Evolutionary conservation across 352 stramenopile species (phyloP).

Genomic region (Plasmopara halstedii): DNA sequence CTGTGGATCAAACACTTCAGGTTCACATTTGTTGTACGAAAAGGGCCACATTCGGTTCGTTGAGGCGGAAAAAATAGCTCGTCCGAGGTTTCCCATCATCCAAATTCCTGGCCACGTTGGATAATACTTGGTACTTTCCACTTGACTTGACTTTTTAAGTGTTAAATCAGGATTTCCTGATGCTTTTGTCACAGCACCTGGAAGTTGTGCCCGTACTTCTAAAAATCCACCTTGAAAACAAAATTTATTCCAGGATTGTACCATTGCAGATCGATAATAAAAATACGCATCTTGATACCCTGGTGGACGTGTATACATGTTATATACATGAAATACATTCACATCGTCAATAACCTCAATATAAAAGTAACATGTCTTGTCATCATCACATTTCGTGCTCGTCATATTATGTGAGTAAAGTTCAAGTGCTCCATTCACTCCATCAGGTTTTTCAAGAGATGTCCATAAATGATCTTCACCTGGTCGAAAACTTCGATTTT

Average conservation of each 20-base stretch:
- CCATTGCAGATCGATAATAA: constrained; percentile 61
- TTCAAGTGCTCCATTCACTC: constrained; percentile 84
- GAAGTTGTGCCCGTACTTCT: constrained; percentile 86
- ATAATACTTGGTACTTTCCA: constrained; percentile 42
- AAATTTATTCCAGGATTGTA: constrained; percentile 92
- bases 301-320: constrained; percentile 43
- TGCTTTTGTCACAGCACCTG: constrained; percentile 46
- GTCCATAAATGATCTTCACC: constrained; percentile 94
- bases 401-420: constrained; percentile 87
- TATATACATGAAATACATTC: constrained; percentile 41
- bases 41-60: constrained; percentile 96
- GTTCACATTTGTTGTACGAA: constrained; percentile 90
- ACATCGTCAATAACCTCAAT: constrained; percentile 34
- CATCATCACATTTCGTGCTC: constrained; percentile 36
- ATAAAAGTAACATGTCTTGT: constrained; percentile 44
- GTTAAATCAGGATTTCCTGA: constrained; percentile 42
- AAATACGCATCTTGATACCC: constrained; percentile 38
- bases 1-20: constrained; percentile 30
- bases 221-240: constrained; percentile 92
- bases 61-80: constrained; percentile 91
- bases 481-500: constrained; percentile 86
- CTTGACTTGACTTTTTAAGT: constrained; percentile 36
- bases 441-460: constrained; percentile 90
- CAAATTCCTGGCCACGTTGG: constrained; percentile 93
- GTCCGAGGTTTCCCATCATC: constrained; percentile 93